Conservation (phyloP, 768 basidiomycete genomes). For the Panaeolus papilionaceus region DNA sequence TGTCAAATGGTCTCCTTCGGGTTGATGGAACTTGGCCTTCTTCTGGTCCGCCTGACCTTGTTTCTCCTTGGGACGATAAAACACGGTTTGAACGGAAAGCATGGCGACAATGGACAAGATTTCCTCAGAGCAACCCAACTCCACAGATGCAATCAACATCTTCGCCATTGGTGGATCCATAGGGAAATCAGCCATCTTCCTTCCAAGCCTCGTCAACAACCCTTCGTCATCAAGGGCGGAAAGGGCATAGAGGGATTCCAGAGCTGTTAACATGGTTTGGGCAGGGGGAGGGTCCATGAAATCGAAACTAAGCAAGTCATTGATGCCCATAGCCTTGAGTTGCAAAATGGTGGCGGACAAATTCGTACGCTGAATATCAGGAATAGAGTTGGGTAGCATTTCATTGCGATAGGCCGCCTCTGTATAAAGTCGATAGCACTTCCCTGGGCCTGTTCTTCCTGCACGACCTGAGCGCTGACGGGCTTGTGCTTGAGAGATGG, state of each 20-base stretch:
- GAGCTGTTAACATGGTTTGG: slow-evolving; percentile 94
- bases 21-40: slow-evolving; percentile 99
- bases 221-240: slow-evolving; percentile 98
- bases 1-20: slow-evolving; percentile 96
- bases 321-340: slow-evolving; percentile 99
- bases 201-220: slow-evolving; percentile 88
- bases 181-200: slow-evolving; percentile 99
- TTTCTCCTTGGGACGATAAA: slow-evolving; percentile 99
- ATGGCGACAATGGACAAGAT: slow-evolving; percentile 97
- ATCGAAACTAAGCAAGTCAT: slow-evolving; percentile 96
- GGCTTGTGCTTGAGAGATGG: slow-evolving; percentile 98
- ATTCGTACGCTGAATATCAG: slow-evolving; percentile 97
- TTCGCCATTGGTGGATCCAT: slow-evolving; percentile 97
- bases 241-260: slow-evolving; percentile 93
- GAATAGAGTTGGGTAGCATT: slow-evolving; percentile 97
- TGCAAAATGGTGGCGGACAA: slow-evolving; percentile 91
- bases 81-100: slow-evolving; percentile 95
- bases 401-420: slow-evolving; percentile 99
- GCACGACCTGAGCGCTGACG: slow-evolving; percentile 96
- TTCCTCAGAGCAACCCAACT: slow-evolving; percentile 97
- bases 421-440: slow-evolving; percentile 97
- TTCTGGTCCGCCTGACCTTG: slow-evolving; percentile 99
- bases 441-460: slow-evolving; percentile 97
- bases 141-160: slow-evolving; percentile 98
- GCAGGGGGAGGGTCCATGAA: slow-evolving; percentile 99